Percentiles rank a stretch among this genome's conserved stretches.
phyloP scores from a whole-genome alignment of 768 basidiomycete species.

The Agrocybe chaxingu region DNA sequence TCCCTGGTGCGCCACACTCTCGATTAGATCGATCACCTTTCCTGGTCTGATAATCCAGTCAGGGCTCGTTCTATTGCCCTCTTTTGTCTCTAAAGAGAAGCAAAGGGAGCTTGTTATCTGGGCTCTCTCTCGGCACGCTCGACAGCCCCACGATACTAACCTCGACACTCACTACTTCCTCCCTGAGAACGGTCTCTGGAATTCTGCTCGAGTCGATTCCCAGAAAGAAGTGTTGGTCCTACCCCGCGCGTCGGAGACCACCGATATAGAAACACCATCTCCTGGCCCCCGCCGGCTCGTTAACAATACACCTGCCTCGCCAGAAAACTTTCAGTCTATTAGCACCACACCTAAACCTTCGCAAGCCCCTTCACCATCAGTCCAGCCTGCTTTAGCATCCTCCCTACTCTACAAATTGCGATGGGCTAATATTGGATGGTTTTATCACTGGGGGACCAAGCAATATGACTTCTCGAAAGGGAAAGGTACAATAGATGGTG shows the following conservation, averaged over 20 bases:
- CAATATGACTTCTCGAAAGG: constrained; percentile 85
- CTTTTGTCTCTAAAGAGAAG: constrained; percentile 55
- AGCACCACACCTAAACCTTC: constrained; percentile 56
- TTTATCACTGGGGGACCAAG: constrained; percentile 96
- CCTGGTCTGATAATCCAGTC: constrained; percentile 4
- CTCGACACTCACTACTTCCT: constrained; percentile 84
- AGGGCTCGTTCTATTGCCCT: constrained; percentile 87
- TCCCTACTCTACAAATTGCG: constrained; percentile 73
- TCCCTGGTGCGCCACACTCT: constrained; percentile 47
- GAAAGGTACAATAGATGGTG: constrained; percentile 57
- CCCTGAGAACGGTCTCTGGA: constrained; percentile 79
- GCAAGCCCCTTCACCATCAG: constrained; percentile 61
- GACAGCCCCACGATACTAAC: constrained; percentile 82
- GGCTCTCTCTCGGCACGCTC: constrained; percentile 74
- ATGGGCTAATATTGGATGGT: constrained; percentile 97
- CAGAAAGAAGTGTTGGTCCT: constrained; percentile 33
- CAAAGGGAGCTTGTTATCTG: constrained; percentile 72
- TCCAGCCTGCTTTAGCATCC: constrained; percentile 45
- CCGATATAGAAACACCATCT: constrained; percentile 16
- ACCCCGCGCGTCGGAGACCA: constrained; percentile 39
- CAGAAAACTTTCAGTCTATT: constrained; percentile 51
- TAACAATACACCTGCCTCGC: constrained; percentile 66
- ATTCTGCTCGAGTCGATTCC: constrained; percentile 34
- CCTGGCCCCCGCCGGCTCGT: constrained; percentile 65
- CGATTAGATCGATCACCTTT: neutral